Conservation (phyloP, 805 yeast genomes). For the Wickerhamomyces pijperi region DNA sequence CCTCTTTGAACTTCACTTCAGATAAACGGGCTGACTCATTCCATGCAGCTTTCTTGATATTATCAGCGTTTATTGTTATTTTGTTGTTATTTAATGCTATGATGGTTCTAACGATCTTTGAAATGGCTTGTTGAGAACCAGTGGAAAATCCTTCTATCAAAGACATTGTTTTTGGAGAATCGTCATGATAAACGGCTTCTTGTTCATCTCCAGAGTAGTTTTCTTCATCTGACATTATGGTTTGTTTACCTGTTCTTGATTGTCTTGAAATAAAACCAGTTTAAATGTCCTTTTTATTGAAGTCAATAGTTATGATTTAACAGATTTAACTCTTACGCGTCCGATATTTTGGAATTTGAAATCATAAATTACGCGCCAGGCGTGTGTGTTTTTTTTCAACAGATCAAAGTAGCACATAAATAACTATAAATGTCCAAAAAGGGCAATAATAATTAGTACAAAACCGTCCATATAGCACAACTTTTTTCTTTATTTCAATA, state of each 20-base stretch:
- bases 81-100: slow-evolving; percentile 7
- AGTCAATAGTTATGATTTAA: too few species aligned
- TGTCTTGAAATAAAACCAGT: too few species aligned
- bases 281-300: too few species aligned
- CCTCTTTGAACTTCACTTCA: slow-evolving; percentile 2
- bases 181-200: background rate
- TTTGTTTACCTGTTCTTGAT: background rate
- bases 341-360: too few species aligned
- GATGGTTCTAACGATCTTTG: slow-evolving; percentile 4
- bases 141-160: background rate
- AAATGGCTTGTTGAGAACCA: slow-evolving; percentile 1
- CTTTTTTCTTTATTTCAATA: too few species aligned
- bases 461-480: too few species aligned
- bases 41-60: slow-evolving; percentile 8
- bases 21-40: slow-evolving; percentile 1
- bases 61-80: slow-evolving; percentile 4
- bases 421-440: too few species aligned
- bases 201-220: background rate
- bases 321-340: too few species aligned
- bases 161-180: background rate
- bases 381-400: too few species aligned
- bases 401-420: too few species aligned
- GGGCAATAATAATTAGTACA: too few species aligned
- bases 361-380: too few species aligned
- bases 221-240: background rate